Base-by-base conservation (phyloP, 2,329 filamentous ascomycete species). In the Aspergillus luchuensis region DNA sequence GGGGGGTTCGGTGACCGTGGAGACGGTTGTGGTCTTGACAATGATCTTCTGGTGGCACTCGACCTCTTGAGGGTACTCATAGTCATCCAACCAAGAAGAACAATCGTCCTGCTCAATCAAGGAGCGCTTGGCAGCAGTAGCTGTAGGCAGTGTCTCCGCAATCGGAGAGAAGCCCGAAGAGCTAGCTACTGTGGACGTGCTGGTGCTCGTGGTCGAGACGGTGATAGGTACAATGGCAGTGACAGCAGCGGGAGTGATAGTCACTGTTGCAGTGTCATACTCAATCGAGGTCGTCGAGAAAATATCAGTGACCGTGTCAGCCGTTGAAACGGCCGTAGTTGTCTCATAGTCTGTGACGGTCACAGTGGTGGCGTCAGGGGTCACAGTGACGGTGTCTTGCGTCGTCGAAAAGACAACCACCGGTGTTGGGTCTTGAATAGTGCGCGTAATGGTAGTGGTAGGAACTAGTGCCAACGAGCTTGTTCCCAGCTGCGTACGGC, bases 11-110 rank as follows among this genome's bases (percentile, higher is more conserved):
- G 36, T 15, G 7, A 23, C 11, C 4, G 50, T 53, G 13, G 50
- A 38, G 50, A 53, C 50, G 19, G 11, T 53, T 17, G 50, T 53
- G 30, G 50, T 39, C 19, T 53, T 53, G 11, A 53, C 30, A 19
- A 53, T 38, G 8, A 53, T 53, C 50, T 53, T 53, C 50, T 53
- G n/a, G 17, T 53, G 50, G 17, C 50, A 53, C 11, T 41, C 50
- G 3, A 53, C 50, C 11, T 33, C 50, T 8, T 53, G 50, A 5
- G 50, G 33, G 38, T 53, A 53, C 10, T 53, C 30, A 36, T 53
- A 53, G 6, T 53, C 50, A 8, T 53, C 50, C 30, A 53, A 11
- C 50, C 28, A 23, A 8, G 50, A 19, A n/a, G 50, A 33, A 19
- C 50, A 53, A 10, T 39, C 50, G 19, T 33, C 17, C 15, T 53